phyloP scores from a whole-genome alignment of 331 rosid genomes.

The Quercus tomentella region DNA sequence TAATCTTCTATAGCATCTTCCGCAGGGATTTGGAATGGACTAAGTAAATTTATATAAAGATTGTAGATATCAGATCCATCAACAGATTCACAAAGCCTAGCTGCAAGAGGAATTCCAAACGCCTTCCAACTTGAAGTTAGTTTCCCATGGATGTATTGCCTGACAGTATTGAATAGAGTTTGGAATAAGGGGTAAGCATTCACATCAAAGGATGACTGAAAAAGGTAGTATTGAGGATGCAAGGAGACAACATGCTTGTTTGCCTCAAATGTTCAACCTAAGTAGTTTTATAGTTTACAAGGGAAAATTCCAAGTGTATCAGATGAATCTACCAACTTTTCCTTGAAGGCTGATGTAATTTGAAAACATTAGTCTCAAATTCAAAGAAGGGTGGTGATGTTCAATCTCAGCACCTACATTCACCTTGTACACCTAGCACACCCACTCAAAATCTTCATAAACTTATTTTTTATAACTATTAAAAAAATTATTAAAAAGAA shows the following conservation, averaged over 20 bases:
- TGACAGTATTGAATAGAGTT: constrained; percentile 39
- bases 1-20: constrained; percentile 36
- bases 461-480: too few species aligned
- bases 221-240: background rate
- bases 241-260: background rate
- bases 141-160: constrained; percentile 72
- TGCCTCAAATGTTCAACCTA: background rate
- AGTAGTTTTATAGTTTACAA: background rate
- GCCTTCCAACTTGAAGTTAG: constrained; percentile 60
- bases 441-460: background rate
- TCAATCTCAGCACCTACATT: background rate
- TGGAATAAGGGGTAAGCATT: constrained; percentile 13
- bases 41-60: constrained; percentile 57
- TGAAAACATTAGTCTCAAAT: background rate
- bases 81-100: constrained; percentile 44
- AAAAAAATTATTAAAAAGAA: too few species aligned
- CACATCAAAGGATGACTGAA: background rate
- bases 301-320: background rate
- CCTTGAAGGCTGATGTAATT: background rate
- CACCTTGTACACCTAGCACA: background rate
- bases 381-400: background rate
- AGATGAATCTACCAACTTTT: background rate
- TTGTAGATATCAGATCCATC: constrained; percentile 65
- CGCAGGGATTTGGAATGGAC: constrained; percentile 50
- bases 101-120: constrained; percentile 89